Evolutionary conservation across 2,329 filamentous ascomycete species (phyloP).

Genomic region (Aspergillus eucalypticola): DNA sequence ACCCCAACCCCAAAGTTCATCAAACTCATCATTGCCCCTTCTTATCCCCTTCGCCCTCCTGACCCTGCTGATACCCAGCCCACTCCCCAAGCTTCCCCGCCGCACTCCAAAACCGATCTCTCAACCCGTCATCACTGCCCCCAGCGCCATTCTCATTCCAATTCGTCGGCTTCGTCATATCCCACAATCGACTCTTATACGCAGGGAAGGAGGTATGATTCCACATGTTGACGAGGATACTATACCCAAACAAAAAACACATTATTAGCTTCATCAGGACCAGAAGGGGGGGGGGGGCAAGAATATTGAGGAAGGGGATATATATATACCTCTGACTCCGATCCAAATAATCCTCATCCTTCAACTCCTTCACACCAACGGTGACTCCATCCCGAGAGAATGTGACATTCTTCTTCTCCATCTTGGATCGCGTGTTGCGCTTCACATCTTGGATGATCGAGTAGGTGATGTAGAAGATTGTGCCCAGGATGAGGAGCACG

Average conservation of each 20-base stretch:
- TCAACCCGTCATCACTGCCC: constrained; percentile 24
- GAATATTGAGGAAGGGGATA: background rate
- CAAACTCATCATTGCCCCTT: background rate
- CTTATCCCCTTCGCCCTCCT: background rate
- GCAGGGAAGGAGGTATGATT: constrained; percentile 49
- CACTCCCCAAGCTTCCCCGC: constrained; percentile 3
- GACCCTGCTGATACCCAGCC: background rate
- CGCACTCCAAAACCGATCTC: constrained; percentile 10
- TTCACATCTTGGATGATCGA: constrained; percentile 60
- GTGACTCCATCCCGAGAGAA: constrained; percentile 63
- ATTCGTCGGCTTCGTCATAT: constrained; percentile 29
- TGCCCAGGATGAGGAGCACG: constrained; percentile 53
- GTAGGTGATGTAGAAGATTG: constrained; percentile 60
- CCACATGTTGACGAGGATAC: constrained; percentile 53
- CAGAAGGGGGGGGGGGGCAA: background rate
- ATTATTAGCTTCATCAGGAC: too few relatives aligned
- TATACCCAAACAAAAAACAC: constrained; percentile 18
- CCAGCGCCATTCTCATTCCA: background rate
- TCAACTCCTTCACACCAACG: constrained; percentile 60
- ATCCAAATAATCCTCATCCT: constrained; percentile 60
- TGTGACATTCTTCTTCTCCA: constrained; percentile 64
- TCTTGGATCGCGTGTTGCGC: constrained; percentile 58
- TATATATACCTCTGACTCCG: constrained; percentile 55
- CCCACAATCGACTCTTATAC: constrained; percentile 49
- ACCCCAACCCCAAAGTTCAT: too few relatives aligned